These are phyloP conservation scores for Hymenoscyphus albidus DNA, from an alignment of 2,329 filamentous ascomycete species.

Conservation along the genomic window DNA sequence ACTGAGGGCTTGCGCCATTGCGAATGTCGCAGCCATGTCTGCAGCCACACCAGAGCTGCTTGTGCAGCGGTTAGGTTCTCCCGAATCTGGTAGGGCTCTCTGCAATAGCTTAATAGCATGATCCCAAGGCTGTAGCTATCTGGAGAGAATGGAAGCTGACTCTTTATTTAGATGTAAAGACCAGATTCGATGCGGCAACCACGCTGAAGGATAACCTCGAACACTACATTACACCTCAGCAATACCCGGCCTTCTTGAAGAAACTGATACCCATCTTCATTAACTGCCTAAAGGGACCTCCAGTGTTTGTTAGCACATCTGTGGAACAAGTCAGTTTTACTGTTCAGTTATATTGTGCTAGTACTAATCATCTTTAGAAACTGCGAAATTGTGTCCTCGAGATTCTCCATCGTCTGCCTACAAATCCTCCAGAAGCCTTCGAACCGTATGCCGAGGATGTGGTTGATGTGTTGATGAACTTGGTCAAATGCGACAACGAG, in stretches of 20 bases:
- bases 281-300: constrained; percentile 76
- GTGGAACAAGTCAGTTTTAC: constrained; percentile 69
- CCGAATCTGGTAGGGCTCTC: constrained; percentile 27
- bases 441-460: constrained; percentile 86
- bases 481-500: constrained; percentile 92
- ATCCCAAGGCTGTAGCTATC: not conserved
- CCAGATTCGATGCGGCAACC: constrained; percentile 76
- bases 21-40: constrained; percentile 55
- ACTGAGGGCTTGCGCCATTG: constrained; percentile 31
- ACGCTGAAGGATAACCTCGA: constrained; percentile 91
- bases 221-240: constrained; percentile 72
- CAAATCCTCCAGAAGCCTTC: constrained; percentile 72
- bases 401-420: constrained; percentile 80
- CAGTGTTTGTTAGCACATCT: constrained; percentile 87
- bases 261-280: constrained; percentile 89
- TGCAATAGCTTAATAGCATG: not conserved
- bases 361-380: constrained; percentile 51
- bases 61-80: constrained; percentile 52
- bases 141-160: not conserved
- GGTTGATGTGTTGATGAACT: constrained; percentile 82
- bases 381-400: constrained; percentile 91
- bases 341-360: constrained; percentile 8
- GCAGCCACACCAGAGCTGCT: constrained; percentile 59
- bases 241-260: constrained; percentile 77
- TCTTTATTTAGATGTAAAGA: constrained; percentile 63